Evolutionary conservation across 257 asterid genomes (phyloP), one percentile per base, ranked within the genome.

Genomic region (Petrea volubilis): DNA sequence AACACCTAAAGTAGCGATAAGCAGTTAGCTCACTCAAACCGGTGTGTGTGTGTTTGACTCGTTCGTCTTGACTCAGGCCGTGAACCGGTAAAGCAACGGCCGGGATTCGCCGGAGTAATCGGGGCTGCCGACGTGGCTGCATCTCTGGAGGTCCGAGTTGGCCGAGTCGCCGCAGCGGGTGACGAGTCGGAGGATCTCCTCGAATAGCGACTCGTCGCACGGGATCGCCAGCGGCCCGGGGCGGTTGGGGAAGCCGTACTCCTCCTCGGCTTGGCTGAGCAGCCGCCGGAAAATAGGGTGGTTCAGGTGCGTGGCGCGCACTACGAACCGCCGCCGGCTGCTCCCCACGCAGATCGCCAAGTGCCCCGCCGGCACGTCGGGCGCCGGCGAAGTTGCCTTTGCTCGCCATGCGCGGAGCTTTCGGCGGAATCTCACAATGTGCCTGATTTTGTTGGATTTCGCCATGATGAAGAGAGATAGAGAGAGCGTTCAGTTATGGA

Each of bases 361-460:
- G 68, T 88, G 89, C 24, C 92, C 96, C 1, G 90, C 69, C 0
- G 92, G 93, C 38, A 88, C 92, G 41, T 86, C 92, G 13, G 82
- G 36, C 56, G 86, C 88, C 4, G 43, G 72, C 29, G 55, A 23
- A 2, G 80, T 12, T 1, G 89, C 78, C 67, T 83, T 84, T n/a
- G 4, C 74, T 20, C 84, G 78, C 95, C 95, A 88, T 28, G 84
- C 79, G 1, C 81, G 81, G 10, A 88, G 85, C 91, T 85, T 81
- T 40, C 82, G 88, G 14, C 85, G 81, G 73, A 88, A 73, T 60
- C 81, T 63, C 2, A 85, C 91, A 38, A 88, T 85, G 79, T 79
- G 86, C n/a, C 81, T 74, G 78, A 85, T 84, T 49, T 64, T 81
- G 17, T 43, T 81, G 68, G 49, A 64, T 60, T 77, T 83, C 10